Percentiles rank a stretch among this genome's conserved stretches.
Evolutionary conservation across 768 basidiomycete species (phyloP).

Genomic region (Trametes maxima): DNA sequence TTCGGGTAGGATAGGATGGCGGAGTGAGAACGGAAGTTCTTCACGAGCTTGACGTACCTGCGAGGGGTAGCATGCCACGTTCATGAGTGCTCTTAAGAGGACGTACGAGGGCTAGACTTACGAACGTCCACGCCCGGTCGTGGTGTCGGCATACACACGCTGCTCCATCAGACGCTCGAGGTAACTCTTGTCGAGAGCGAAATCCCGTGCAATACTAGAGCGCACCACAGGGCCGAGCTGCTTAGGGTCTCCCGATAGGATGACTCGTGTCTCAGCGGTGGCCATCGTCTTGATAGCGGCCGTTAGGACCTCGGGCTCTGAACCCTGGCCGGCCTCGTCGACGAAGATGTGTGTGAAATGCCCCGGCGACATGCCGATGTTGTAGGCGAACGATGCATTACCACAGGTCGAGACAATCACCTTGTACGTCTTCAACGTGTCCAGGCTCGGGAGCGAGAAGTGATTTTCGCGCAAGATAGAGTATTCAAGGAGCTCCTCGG

Average conservation of each 20-base stretch:
- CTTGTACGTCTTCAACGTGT: slow-evolving; percentile 44
- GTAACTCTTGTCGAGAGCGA: slow-evolving; percentile 63
- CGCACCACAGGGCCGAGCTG: slow-evolving; percentile 72
- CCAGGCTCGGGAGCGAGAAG: slow-evolving; percentile 44
- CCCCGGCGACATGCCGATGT: slow-evolving; percentile 59
- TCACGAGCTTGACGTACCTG: slow-evolving; percentile 40
- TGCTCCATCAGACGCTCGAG: slow-evolving; percentile 52
- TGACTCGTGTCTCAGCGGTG: slow-evolving; percentile 51
- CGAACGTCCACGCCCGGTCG: slow-evolving; percentile 32
- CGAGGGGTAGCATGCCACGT: not conserved
- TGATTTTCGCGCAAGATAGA: slow-evolving; percentile 41
- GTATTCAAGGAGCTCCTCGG: slow-evolving; percentile 41
- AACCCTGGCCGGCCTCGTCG: slow-evolving; percentile 75
- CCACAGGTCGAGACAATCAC: slow-evolving; percentile 69
- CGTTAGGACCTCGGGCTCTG: slow-evolving; percentile 67
- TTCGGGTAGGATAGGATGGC: slow-evolving; percentile 61
- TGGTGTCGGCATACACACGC: slow-evolving; percentile 31
- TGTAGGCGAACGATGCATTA: slow-evolving; percentile 57
- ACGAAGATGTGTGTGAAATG: slow-evolving; percentile 71
- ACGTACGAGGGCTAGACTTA: slow-evolving; percentile 22
- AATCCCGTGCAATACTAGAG: slow-evolving; percentile 53
- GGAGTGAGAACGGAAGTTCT: slow-evolving; percentile 60
- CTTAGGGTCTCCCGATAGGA: slow-evolving; percentile 71
- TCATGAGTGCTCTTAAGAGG: not conserved
- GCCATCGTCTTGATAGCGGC: slow-evolving; percentile 62